phyloP scores from a whole-genome alignment of 306 rosid species.

The Quillaja saponaria region DNA sequence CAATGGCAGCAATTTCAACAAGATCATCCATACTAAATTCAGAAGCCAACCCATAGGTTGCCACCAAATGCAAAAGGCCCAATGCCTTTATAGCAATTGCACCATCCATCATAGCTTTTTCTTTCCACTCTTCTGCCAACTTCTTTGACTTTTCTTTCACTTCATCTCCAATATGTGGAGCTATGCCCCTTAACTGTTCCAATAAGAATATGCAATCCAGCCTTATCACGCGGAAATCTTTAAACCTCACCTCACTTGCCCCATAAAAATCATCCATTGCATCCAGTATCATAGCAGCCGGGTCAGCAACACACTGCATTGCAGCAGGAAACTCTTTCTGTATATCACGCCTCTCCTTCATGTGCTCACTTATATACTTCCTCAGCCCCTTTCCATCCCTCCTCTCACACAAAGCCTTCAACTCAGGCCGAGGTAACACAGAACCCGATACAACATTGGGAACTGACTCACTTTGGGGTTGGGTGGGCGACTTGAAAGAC shows the following conservation, averaged over 20 bases:
- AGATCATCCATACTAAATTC: constrained; percentile 58
- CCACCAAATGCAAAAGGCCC: constrained; percentile 63
- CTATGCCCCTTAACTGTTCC: constrained; percentile 48
- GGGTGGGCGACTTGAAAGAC: constrained; percentile 2
- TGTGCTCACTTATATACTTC: constrained; percentile 36
- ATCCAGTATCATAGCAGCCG: constrained; percentile 52
- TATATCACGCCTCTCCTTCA: constrained; percentile 36
- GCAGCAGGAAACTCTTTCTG: constrained; percentile 57
- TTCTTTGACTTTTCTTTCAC: constrained; percentile 52
- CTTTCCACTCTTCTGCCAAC: constrained; percentile 57
- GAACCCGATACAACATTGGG: constrained; percentile 5
- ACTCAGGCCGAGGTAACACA: constrained; percentile 38
- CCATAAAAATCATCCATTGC: constrained; percentile 59
- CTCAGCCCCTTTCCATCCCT: constrained; percentile 70
- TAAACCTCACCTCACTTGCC: constrained; percentile 14
- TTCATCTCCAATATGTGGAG: constrained; percentile 37
- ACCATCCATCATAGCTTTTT: constrained; percentile 30
- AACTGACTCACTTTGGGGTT: constrained; percentile 1
- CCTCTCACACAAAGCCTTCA: constrained; percentile 52
- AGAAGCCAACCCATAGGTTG: constrained; percentile 51
- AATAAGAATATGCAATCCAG: constrained; percentile 55
- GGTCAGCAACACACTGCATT: constrained; percentile 46
- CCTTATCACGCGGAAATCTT: constrained; percentile 37
- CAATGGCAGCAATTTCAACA: constrained; percentile 37
- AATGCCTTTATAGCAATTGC: constrained; percentile 42